These are phyloP conservation scores for Lagenaria siceraria DNA, from an alignment of 306 rosid genomes.

Conservation along the genomic window DNA sequence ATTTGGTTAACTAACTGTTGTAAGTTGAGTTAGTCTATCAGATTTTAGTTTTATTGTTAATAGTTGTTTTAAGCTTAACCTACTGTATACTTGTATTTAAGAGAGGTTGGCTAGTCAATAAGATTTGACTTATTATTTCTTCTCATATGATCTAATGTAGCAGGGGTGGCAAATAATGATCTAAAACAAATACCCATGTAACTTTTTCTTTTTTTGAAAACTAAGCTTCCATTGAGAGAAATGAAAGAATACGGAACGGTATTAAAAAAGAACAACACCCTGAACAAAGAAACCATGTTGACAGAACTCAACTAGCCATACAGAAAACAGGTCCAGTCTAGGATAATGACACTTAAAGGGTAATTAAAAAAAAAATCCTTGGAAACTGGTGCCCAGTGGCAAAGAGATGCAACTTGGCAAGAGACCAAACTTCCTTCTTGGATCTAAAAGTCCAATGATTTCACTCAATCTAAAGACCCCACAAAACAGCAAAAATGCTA, in stretches of 20 bases:
- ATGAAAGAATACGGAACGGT: neutral
- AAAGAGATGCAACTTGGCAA: too few species aligned
- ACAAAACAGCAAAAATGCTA: too few species aligned
- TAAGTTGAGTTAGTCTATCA: neutral
- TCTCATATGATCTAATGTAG: neutral
- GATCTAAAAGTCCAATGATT: too few species aligned
- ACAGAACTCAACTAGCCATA: neutral
- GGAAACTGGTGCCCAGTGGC: too few species aligned
- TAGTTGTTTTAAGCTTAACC: neutral
- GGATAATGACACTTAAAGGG: too few species aligned
- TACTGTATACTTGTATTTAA: neutral
- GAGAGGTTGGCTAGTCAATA: neutral
- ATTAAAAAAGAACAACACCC: neutral
- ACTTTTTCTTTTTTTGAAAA: neutral
- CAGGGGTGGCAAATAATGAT: neutral
- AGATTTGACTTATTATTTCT: neutral
- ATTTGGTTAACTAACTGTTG: neutral
- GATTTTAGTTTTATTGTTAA: neutral
- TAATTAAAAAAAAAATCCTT: too few species aligned
- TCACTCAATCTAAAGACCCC: too few species aligned
- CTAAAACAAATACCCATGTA: neutral
- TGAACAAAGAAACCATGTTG: neutral
- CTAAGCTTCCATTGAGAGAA: neutral
- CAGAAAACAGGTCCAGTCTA: neutral
- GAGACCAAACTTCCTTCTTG: too few species aligned